Evolutionary conservation across 805 yeast genomes (phyloP), one percentile per base, ranked within the genome.

Genomic region (Lipomyces anomalus): DNA sequence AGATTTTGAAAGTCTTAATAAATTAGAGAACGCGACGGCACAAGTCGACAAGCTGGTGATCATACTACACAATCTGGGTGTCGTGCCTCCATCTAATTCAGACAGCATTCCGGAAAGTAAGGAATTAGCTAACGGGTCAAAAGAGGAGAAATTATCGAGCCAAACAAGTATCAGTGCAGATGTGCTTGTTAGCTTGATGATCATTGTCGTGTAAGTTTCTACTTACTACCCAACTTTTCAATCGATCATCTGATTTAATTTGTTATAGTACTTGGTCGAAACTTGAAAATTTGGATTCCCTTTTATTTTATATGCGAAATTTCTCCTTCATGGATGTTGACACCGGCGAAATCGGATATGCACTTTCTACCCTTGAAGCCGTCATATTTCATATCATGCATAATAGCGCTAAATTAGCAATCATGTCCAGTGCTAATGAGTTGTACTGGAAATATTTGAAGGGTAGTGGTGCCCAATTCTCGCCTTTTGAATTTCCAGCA

Each of bases 341-440:
- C 35, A 59, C 69, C 3, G 95, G 95, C 0, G 68, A 76, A 21
- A 62, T 75, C 24, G 94, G 85, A 7, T 90, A 90, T 61, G 80
- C 88, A 1, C 54, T 87, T 11, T 82, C 95, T 37, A 86, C 95
- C 4, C 68, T 88, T 36, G 95, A 88, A 56, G 95, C 88, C 0
- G 94, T 85, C 0, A 58, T 86, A 6, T 76, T 67, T 45, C 90
- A 82, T 57, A 67, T 87, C n/a, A 65, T 65, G 28, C 64, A 71
- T 7, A 73, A 72, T 38, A 38, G 66, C 6, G 64, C 64, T 1
- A 59, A 62, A 3, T 62, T 82, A 40, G 57, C 65, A 3, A 47
- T 56, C 1, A 59, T 67, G 7, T 77, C 89, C 0, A 59, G 59
- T 1, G 58, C 57, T 1, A 86, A 85, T 61, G 61, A 61, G 35